Conservation (phyloP, 2,329 filamentous ascomycete genomes). For the Diaporthe sp. region DNA sequence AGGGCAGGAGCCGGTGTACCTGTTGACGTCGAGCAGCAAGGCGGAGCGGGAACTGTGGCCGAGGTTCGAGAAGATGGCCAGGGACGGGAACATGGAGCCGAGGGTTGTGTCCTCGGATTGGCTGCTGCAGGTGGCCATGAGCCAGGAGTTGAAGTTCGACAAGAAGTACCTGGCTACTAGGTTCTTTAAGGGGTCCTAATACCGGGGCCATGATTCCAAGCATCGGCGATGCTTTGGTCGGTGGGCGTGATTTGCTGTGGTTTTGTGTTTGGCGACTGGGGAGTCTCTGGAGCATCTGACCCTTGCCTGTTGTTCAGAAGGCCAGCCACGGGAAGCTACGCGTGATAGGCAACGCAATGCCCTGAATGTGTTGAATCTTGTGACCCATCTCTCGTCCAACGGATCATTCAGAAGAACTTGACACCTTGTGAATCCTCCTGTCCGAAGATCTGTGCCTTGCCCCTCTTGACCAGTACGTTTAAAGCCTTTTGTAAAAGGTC, state of each 20-base stretch:
- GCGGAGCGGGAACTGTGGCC: constrained; percentile 83
- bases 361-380: background rate
- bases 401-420: constrained; percentile 85
- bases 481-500: constrained; percentile 85
- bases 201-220: background rate
- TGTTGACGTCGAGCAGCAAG: constrained; percentile 77
- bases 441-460: constrained; percentile 94
- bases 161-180: constrained; percentile 69
- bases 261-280: constrained; percentile 23
- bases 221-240: background rate
- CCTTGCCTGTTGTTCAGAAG: background rate
- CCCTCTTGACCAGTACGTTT: constrained; percentile 85
- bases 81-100: constrained; percentile 82
- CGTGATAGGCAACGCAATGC: background rate
- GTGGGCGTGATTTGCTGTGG: background rate
- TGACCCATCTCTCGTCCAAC: background rate
- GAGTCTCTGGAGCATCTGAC: constrained; percentile 13
- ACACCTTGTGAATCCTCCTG: constrained; percentile 89
- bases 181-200: constrained; percentile 50
- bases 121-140: constrained; percentile 91
- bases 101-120: constrained; percentile 88
- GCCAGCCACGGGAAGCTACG: background rate
- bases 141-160: constrained; percentile 80
- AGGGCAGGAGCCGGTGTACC: constrained; percentile 80
- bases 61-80: constrained; percentile 83